Base-by-base conservation (phyloP, 2,329 filamentous ascomycete species). In the Epichloe hybrida region DNA sequence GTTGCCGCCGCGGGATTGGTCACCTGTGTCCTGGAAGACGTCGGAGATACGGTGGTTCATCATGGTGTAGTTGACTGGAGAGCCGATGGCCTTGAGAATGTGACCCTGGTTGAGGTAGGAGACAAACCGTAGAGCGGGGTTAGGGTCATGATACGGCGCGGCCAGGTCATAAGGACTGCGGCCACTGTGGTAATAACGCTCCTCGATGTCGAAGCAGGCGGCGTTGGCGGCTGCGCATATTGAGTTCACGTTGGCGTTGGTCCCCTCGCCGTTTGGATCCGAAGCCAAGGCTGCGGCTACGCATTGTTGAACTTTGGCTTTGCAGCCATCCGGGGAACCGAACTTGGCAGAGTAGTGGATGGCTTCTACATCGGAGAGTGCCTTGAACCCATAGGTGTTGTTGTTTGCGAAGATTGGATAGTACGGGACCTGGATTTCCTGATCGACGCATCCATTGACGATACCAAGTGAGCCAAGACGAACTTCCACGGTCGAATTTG, bases 401-500 rank as follows among this genome's bases (percentile, higher is more conserved):
- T 79, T 77, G 52, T 72, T 71, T 9, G 77, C 76, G 62, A 82
- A 83, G 7, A 64, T 60, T 1, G 79, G 73, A 55, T 77, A 80
- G 57, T 67, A 77, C 3, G 76, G 74, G 3, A 70, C 69, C 64
- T 88, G 81, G 1, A 80, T 71, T 34, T 80, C 62, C 56, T 77
- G 72, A 59, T 89, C 86, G 37, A 88, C 69, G 55, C 83, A 79
- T 12, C 83, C 84, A 62, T 88, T 86, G 52, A 87, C 70, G 52
- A 89, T 84, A 21, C 84, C 83, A 0, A 88, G 65, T 0, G 83
- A 78, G 13, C 69, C 69, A 8, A 88, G 69, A 50, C 76, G 74
- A 46, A 86, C 77, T 34, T 79, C 73, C 11, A 83, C 65, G 2
- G 77, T 81, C 37, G 66, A 69, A 53, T 75, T 74, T 17, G 61